A percentile compares a stretch with the other conserved stretches of the same genome.
Conservation (phyloP, 2,329 filamentous ascomycete species). For the Aciculosporium take region DNA sequence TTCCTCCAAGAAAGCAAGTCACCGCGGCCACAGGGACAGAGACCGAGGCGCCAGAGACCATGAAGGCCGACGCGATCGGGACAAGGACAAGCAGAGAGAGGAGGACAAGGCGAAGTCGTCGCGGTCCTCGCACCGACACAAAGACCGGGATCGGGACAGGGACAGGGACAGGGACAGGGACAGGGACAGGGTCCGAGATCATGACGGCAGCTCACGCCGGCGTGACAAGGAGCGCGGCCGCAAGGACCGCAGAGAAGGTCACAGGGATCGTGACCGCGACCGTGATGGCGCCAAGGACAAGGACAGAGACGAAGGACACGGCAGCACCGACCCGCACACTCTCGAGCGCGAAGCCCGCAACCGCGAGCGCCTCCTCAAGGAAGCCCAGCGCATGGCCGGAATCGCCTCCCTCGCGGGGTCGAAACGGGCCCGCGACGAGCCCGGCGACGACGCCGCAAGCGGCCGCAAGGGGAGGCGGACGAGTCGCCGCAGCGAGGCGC, state of each 20-base stretch:
- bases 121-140: slow-evolving; percentile 27
- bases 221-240: slow-evolving; percentile 23
- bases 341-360: slow-evolving; percentile 54
- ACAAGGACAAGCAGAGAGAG: slow-evolving; percentile 30
- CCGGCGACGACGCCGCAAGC: slow-evolving; percentile 20
- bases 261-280: slow-evolving; percentile 16
- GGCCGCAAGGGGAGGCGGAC: slow-evolving; percentile 26
- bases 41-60: slow-evolving; percentile 36
- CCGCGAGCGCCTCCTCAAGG: slow-evolving; percentile 51
- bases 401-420: slow-evolving; percentile 30
- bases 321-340: slow-evolving; percentile 44
- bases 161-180: slow-evolving; percentile 25
- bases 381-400: slow-evolving; percentile 50
- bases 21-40: slow-evolving; percentile 47
- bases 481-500: slow-evolving; percentile 33
- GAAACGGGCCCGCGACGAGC: slow-evolving; percentile 37
- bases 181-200: slow-evolving; percentile 25
- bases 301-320: slow-evolving; percentile 14
- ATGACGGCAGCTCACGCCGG: slow-evolving; percentile 20
- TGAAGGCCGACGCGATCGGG: slow-evolving; percentile 28
- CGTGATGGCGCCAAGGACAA: slow-evolving; percentile 14
- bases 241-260: slow-evolving; percentile 24
- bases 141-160: slow-evolving; percentile 21
- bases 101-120: slow-evolving; percentile 26
- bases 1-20: slow-evolving; percentile 39